phyloP scores from a whole-genome alignment of 768 basidiomycete genomes.

The Tylopilus subfusipes region DNA sequence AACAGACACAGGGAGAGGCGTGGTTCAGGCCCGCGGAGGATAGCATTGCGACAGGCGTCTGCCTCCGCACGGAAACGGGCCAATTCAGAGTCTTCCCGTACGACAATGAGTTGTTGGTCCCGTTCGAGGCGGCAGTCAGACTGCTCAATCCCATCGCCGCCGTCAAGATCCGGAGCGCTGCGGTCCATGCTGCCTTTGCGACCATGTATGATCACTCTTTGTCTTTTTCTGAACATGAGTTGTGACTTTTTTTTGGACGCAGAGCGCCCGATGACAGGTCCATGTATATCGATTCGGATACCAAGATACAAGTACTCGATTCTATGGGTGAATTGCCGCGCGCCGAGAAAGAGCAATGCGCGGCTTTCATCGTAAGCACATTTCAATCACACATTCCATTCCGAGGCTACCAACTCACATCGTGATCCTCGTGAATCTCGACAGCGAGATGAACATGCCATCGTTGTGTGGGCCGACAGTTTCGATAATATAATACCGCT shows the following conservation, averaged over 20 bases:
- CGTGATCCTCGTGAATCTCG: not conserved
- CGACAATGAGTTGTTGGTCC: conserved; percentile 66
- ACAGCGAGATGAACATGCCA: conserved; percentile 76
- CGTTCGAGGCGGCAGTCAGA: conserved; percentile 75
- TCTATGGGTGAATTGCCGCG: conserved; percentile 61
- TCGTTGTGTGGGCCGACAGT: conserved; percentile 82
- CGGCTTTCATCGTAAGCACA: conserved; percentile 73
- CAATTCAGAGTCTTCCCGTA: conserved; percentile 82
- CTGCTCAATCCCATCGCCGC: conserved; percentile 79
- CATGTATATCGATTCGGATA: conserved; percentile 71
- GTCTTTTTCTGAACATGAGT: not conserved
- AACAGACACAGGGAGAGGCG: conserved; percentile 73
- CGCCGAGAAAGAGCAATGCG: conserved; percentile 89
- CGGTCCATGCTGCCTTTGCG: conserved; percentile 73
- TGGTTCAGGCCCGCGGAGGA: conserved; percentile 86
- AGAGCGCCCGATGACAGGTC: conserved; percentile 53
- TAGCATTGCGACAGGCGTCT: conserved; percentile 73
- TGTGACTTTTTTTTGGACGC: not conserved
- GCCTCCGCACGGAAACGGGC: conserved; percentile 62
- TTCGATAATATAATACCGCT: conserved; percentile 74
- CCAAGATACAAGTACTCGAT: conserved; percentile 83
- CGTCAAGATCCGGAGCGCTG: conserved; percentile 74
- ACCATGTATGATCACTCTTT: conserved; percentile 51
- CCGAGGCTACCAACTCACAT: not conserved
- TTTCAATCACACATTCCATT: not conserved